phyloP scores from a whole-genome alignment of 2,329 filamentous ascomycete species.

The Penicillium brasilianum region DNA sequence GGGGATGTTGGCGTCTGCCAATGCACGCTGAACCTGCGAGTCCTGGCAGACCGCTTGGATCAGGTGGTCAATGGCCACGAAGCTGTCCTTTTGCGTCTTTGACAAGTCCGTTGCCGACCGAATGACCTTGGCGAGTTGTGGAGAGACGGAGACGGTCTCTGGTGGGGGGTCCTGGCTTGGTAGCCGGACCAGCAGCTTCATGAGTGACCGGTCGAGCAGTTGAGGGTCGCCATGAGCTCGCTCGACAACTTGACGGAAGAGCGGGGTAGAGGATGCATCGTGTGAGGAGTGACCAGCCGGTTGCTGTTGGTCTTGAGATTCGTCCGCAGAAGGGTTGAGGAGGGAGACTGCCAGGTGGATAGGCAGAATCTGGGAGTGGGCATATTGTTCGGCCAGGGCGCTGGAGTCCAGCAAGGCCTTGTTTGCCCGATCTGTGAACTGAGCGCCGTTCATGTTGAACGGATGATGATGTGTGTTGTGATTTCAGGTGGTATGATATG shows the following conservation, averaged over 20 bases:
- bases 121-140: conserved; percentile 79
- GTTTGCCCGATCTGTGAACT: conserved; percentile 92
- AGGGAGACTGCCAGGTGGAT: conserved; percentile 76
- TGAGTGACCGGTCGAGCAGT: conserved; percentile 83
- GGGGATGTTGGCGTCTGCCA: conserved; percentile 88
- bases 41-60: conserved; percentile 87
- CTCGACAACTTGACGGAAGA: conserved; percentile 94
- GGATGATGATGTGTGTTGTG: conserved; percentile 8
- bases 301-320: conserved; percentile 83
- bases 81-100: conserved; percentile 97
- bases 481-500: conserved; percentile 14
- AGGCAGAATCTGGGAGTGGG: conserved; percentile 87
- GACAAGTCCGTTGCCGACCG: conserved; percentile 86
- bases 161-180: conserved; percentile 95
- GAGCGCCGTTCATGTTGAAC: conserved; percentile 51
- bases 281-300: conserved; percentile 67
- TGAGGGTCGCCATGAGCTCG: conserved; percentile 92
- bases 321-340: conserved; percentile 54
- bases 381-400: conserved; percentile 83
- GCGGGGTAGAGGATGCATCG: conserved; percentile 66
- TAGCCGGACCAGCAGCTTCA: conserved; percentile 87
- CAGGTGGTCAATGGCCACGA: conserved; percentile 91
- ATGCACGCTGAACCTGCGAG: conserved; percentile 68
- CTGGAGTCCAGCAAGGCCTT: conserved; percentile 90
- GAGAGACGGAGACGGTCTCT: conserved; percentile 82